Evolutionary conservation across 768 basidiomycete genomes (phyloP), one percentile per base, ranked within the genome.

Genomic region (Boletus vinaceobasis): DNA sequence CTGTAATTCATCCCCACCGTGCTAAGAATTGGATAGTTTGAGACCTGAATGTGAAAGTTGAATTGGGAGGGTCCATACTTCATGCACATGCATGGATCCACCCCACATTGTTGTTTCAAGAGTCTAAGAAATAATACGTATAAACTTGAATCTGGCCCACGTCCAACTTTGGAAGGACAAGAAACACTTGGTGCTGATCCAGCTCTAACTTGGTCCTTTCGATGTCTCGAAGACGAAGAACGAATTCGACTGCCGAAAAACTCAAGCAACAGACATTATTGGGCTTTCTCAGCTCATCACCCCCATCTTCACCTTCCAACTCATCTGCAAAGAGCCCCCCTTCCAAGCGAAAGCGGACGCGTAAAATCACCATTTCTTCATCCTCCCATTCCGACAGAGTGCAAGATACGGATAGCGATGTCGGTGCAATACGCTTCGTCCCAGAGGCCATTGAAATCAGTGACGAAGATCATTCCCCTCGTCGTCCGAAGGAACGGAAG

Each of bases 371-470:
- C 40, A 63, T 47, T n/a, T 36, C 65, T 29, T 50, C 61, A 31
- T 42, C 50, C 45, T 48, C 50, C 32, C 31, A 58, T 52, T 53
- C 59, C 57, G 58, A 60, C 29, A 66, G 63, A 6, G 63, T 52
- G 8, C 57, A 62, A 7, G 69, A 65, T 44, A 60, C 69, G 32
- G 76, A 76, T 47, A 76, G 79, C 48, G 78, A 79, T 55, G 75
- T 84, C 38, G 77, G 73, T 15, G 77, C 72, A 27, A 83, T 86
- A 46, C 77, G 63, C 42, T 79, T 87, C 47, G 79, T 79, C 55
- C 71, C 77, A 17, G 57, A 71, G 27, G 44, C 38, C 31, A 9
- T 52, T 4, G 60, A 60, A n/a, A 43, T 57, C 44, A 64, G 61
- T 50, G 69, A 66, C 26, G 61, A 65, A 50, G 66, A 65, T 31